These are phyloP conservation scores for Coprinopsis sp. DNA, from an alignment of 768 basidiomycete genomes.

Conservation along the genomic window DNA sequence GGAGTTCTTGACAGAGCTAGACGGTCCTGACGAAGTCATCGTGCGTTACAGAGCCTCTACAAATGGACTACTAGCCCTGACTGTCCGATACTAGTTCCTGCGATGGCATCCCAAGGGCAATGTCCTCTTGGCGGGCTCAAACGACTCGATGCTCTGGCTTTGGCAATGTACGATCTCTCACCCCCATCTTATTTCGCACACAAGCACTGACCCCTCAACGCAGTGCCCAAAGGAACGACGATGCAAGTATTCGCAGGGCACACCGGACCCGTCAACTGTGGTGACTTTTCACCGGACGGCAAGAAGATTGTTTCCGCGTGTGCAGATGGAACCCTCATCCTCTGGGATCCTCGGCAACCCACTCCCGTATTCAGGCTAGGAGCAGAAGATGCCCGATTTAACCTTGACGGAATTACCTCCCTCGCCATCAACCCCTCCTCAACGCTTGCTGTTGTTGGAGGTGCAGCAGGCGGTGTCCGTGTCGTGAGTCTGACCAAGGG, in stretches of 20 bases:
- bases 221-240: slow-evolving; percentile 91
- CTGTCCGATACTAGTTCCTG: slow-evolving; percentile 61
- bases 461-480: slow-evolving; percentile 78
- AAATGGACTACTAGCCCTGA: slow-evolving; percentile 4
- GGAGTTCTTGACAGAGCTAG: slow-evolving; percentile 92
- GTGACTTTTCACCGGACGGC: slow-evolving; percentile 90
- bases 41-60: slow-evolving; percentile 40
- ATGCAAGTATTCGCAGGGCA: slow-evolving; percentile 98
- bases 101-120: slow-evolving; percentile 95
- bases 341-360: slow-evolving; percentile 86
- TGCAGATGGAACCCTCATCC: slow-evolving; percentile 73
- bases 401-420: slow-evolving; percentile 80
- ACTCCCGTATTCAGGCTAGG: slow-evolving; percentile 80
- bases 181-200: neutral
- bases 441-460: slow-evolving; percentile 88
- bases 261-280: slow-evolving; percentile 75
- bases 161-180: slow-evolving; percentile 78
- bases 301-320: slow-evolving; percentile 89
- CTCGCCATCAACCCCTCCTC: slow-evolving; percentile 82
- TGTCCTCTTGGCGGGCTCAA: slow-evolving; percentile 85
- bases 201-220: neutral
- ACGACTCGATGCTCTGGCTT: slow-evolving; percentile 92
- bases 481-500: slow-evolving; percentile 86
- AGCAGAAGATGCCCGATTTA: slow-evolving; percentile 65
- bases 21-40: slow-evolving; percentile 94